Evolutionary conservation across 306 rosid genomes (phyloP), one percentile per base, ranked within the genome.

Genomic region (Prosopis cineraria): DNA sequence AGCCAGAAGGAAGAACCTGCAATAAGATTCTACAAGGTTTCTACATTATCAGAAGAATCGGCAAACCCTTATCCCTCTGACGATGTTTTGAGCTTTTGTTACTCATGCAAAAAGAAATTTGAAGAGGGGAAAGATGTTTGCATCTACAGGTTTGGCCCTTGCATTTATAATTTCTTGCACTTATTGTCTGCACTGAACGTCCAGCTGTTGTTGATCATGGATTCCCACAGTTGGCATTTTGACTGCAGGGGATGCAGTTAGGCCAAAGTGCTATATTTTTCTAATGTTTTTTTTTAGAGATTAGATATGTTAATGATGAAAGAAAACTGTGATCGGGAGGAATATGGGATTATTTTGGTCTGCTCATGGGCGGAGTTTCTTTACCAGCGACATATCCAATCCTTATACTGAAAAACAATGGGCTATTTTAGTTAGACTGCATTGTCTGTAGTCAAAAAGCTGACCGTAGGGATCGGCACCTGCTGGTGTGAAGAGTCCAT

Each of bases 81-180:
- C 33, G 78, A 65, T 36, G 78, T 33, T 80, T 71, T 74, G 70
- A 83, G 65, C 79, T 78, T 81, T 73, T 90, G 93, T 79, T 59
- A 75, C 85, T 75, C 85, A 24, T 89, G 92, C 87, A 73, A 84
- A 79, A 88, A 83, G 80, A 86, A 78, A 76, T 66, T 91, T 76
- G 86, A 82, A 53, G 88, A 84, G 44, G 96, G 82, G 43, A 81
- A 80, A 74, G 96, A 79, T 44, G 66, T 79, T 73, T 64, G 75
- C 78, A 36, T 74, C 50, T 64, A 72, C 89, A 90, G 97, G 97
- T 93, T 75, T 85, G 84, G 37, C 1, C 70, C 70, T 65, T 8
- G 17, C 70, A n/a, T 37, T 14, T 12, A n/a, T 19, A 24, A 37
- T n/a, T 37, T n/a, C 19, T 65, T 65, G 7, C 31, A 37, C 20